These are phyloP conservation scores for Polygonum maritimum DNA, from an alignment of 148 eudicot genomes.

Conservation along the genomic window DNA sequence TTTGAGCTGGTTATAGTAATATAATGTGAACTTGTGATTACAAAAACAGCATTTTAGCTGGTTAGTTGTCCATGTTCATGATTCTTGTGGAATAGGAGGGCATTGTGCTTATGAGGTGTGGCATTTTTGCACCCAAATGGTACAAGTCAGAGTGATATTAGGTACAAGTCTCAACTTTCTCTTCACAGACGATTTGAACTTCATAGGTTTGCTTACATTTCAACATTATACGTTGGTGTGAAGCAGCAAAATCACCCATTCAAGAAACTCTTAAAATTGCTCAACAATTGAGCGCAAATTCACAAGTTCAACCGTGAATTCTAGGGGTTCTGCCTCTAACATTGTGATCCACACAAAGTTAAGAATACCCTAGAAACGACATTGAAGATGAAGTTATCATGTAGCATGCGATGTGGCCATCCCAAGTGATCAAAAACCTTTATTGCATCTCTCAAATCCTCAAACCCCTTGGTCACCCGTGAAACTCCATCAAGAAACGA, in stretches of 20 bases:
- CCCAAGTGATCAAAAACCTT: neutral
- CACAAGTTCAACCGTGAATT: too few relatives aligned
- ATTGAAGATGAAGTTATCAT: neutral
- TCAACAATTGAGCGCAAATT: too few relatives aligned
- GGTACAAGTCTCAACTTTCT: neutral
- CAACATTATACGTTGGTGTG: too few relatives aligned
- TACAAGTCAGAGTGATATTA: neutral
- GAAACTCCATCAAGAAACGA: slow-evolving; percentile 31
- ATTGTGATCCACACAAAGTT: too few relatives aligned
- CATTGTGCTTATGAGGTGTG: neutral
- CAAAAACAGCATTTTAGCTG: neutral
- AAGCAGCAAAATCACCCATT: too few relatives aligned
- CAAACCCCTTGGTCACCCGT: slow-evolving; percentile 4
- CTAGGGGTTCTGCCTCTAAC: too few relatives aligned
- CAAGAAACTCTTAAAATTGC: too few relatives aligned
- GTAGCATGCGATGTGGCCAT: neutral
- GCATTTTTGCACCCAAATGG: neutral
- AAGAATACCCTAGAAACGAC: neutral
- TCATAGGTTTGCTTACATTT: neutral
- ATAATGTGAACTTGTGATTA: neutral
- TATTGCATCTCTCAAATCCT: slow-evolving; percentile 1
- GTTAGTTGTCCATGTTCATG: neutral
- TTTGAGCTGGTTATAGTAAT: neutral
- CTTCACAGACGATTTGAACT: neutral
- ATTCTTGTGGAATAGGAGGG: neutral